phyloP scores from a whole-genome alignment of 129 eudicot species.

The Gnaphalium uliginosum region DNA sequence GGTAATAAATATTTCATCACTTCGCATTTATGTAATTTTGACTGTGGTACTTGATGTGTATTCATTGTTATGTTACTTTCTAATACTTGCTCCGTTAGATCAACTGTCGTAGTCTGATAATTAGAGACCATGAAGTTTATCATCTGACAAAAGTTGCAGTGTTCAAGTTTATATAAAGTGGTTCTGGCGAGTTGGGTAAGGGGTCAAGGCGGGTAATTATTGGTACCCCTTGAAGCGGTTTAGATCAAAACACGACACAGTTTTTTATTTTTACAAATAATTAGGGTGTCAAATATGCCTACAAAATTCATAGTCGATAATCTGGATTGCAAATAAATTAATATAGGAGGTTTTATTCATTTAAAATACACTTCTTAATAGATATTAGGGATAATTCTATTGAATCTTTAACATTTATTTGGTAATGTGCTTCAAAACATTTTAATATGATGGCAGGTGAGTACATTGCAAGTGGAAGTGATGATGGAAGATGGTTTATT shows the following conservation, averaged over 20 bases:
- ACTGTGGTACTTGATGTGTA: slow-evolving; percentile 4
- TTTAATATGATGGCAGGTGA: slow-evolving; percentile 57
- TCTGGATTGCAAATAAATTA: too few relatives aligned
- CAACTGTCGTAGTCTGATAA: not conserved
- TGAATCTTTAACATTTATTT: not conserved
- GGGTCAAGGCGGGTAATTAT: too few relatives aligned
- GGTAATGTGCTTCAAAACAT: not conserved
- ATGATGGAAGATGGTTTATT: slow-evolving; percentile 97
- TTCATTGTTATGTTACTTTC: not conserved
- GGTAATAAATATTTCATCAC: slow-evolving; percentile 40
- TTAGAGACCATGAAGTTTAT: not conserved
- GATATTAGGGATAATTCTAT: too few relatives aligned
- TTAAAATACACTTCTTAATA: too few relatives aligned
- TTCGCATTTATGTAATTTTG: slow-evolving; percentile 7
- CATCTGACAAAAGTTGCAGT: not conserved
- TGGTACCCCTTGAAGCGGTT: too few relatives aligned
- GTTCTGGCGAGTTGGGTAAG: too few relatives aligned
- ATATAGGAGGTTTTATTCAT: too few relatives aligned
- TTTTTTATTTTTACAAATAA: too few relatives aligned
- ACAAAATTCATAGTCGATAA: too few relatives aligned
- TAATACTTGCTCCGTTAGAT: not conserved
- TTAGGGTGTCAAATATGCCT: not conserved
- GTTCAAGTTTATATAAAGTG: too few relatives aligned
- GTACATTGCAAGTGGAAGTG: slow-evolving; percentile 94
- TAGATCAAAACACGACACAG: too few relatives aligned